Evolutionary conservation across 2,329 filamentous ascomycete genomes (phyloP), one percentile per base, ranked within the genome.

Genomic region (Scopulariopsis brevicaulis): DNA sequence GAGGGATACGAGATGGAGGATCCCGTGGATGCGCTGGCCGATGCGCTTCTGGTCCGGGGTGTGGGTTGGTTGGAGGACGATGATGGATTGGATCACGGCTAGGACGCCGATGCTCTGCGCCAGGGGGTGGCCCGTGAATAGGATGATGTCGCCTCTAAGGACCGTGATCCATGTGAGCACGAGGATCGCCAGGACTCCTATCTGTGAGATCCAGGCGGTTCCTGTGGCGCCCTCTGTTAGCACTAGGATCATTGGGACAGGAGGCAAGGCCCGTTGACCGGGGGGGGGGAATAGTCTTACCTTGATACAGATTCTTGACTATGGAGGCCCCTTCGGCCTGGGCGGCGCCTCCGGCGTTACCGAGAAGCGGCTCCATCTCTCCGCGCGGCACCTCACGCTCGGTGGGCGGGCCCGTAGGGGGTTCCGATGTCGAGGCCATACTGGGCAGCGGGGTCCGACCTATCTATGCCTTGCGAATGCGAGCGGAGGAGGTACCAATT

Each of bases 91-190:
- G 20, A 88, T 80, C 65, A 94, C 77, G 59, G 90, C 77, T 61
- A 96, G 77, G 59, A 96, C 71, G 54, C 84, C 91, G 59, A 87
- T 63, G 12, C 75, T 78, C 72, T 81, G 77, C 59, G 85, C 76
- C 68, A 96, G 84, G 8, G 93, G 93, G 71, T 97, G 93, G 10
- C 86, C 84, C 20, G 90, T 91, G 79, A 97, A 96, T 65, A 96
- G 83, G 46, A 89, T 88, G 61, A 95, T 68, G 34, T 75, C 71
- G 58, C 85, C 77, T 50, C 83, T 80, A 67, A 96, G 83, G 62
- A 96, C 81, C 58, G 81, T 81, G 53, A 83, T 82, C 90, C 90
- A 96, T 63, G 96, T 78, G 59, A 93, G 82, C 40, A 83, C 82
- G 54, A 84, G 76, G 61, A 96, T 81, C 62, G 96, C 81, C 72